Evolutionary conservation across 805 yeast species (phyloP), one percentile per base, ranked within the genome.

Genomic region (Metschnikowia similis): DNA sequence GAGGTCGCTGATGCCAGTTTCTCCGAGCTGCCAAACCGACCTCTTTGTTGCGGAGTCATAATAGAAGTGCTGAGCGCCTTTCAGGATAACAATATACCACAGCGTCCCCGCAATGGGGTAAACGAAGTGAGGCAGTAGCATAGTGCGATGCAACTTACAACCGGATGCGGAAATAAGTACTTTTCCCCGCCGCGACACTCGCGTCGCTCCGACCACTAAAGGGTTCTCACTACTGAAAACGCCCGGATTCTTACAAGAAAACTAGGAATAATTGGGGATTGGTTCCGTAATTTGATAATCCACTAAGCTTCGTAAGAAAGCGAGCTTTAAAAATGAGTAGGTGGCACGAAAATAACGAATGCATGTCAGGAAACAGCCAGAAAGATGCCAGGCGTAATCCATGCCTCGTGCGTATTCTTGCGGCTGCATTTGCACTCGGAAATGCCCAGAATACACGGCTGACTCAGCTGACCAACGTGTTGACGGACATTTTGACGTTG

Each of bases 401-500:
- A 21, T 21, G 5, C 21, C 21, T 21, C 21, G 21, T 21, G 21
- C 21, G 21, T 4, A 21, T 21, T 21, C 21, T 21, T 21, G 21
- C 21, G 21, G 21, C 21, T 21, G 21, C 21, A 4, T 1, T 21
- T 21, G 35, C 13, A 13, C 26, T 21, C 30, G 36, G 31, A 9
- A 31, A 21, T 10, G 17, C 8, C 11, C n/a, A 38, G 30, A 38
- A 9, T 7, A 11, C 27, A 30, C 17, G 31, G 17, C 31, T 38
- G 10, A 16, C 11, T 49, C 46, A 72, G 49, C 76, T 72, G 10
- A 73, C 73, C 44, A 73, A 55, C 75, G 71, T 73, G 50, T 71
- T 65, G 26, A 73, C 77, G 13, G 71, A 63, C 69, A 73, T 70
- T 52, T 72, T 72, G 56, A 67, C 48, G 45, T 70, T 50, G 48